These are phyloP conservation scores for Pichia ethanolica DNA, from an alignment of 805 yeast genomes.

Conservation along the genomic window DNA sequence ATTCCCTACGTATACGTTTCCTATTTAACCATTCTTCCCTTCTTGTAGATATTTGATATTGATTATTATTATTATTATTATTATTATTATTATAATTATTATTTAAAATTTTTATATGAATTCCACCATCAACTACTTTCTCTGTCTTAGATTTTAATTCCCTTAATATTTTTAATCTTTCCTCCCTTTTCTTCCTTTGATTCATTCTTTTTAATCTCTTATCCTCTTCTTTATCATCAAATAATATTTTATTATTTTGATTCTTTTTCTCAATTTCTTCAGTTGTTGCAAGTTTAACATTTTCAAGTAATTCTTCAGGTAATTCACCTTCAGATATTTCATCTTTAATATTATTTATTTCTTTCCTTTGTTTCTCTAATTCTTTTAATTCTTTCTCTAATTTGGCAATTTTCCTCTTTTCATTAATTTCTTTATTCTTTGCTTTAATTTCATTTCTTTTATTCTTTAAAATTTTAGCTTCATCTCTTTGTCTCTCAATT, in stretches of 20 bases:
- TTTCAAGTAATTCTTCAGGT: conserved; percentile 33
- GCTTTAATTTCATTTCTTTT: conserved; percentile 10
- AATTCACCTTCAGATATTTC: conserved; percentile 29
- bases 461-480: conserved; percentile 12
- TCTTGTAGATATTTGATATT: conserved; percentile 11
- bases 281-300: conserved; percentile 10
- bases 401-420: conserved; percentile 29
- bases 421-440: conserved; percentile 25
- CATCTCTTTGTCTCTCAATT: conserved; percentile 19
- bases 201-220: conserved; percentile 18
- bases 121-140: conserved; percentile 33
- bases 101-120: conserved; percentile 28
- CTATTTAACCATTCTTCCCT: conserved; percentile 24
- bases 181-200: conserved; percentile 12
- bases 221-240: conserved; percentile 21
- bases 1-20: conserved; percentile 18
- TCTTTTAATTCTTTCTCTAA: conserved; percentile 18
- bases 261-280: conserved; percentile 13
- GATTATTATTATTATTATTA: not conserved
- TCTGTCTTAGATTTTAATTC: conserved; percentile 25
- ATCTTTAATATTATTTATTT: conserved; percentile 4
- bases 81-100: not conserved
- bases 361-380: conserved; percentile 9
- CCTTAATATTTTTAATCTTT: conserved; percentile 20
- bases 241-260: conserved; percentile 8